Evolutionary conservation across 768 basidiomycete species (phyloP), one percentile per base, ranked within the genome.

Genomic region (Suillus decipiens): DNA sequence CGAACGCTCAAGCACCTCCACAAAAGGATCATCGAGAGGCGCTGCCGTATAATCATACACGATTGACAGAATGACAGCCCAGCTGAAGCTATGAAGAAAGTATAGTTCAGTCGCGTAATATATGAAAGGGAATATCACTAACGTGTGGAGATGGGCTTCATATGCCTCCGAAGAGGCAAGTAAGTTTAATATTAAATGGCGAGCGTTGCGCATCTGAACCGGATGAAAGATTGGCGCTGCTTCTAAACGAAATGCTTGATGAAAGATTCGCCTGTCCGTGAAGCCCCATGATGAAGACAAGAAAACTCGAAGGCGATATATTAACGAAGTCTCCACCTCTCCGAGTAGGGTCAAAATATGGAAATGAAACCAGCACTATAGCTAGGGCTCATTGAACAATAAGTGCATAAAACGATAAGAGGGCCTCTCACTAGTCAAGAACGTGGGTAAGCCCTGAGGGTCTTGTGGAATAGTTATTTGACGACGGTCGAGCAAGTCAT

Each of bases 221-320:
- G 77, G 75, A 43, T 66, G 67, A 60, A 75, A 80, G 33, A 68
- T 63, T 8, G 62, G 34, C 2, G 68, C 67, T 3, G 74, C 72
- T 36, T 70, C 72, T 10, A 68, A 65, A 17, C 68, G 69, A 65
- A 81, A 78, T 10, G 71, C 70, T 54, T 80, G 78, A 31, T 80
- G 79, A 56, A 75, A 75, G 17, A 79, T 50, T 37, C 73, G 67
- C 31, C 79, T 67, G 11, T 55, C 51, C 59, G 12, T n/a, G 10
- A 24, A 61, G 37, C 37, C 12, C 19, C 19, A 10, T 7, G 2
- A 59, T n/a, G 14, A 59, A n/a, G 24, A 14, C 59, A 36, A n/a
- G 14, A 34, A 1, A 41, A n/a, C 19, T 45, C 34, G 17, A 28
- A 15, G 12, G 37, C 31, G 41, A 15, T n/a, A 5, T 9, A 59